Conservation (phyloP, 73 alveolate genomes). For the Paramecium sonneborni region DNA sequence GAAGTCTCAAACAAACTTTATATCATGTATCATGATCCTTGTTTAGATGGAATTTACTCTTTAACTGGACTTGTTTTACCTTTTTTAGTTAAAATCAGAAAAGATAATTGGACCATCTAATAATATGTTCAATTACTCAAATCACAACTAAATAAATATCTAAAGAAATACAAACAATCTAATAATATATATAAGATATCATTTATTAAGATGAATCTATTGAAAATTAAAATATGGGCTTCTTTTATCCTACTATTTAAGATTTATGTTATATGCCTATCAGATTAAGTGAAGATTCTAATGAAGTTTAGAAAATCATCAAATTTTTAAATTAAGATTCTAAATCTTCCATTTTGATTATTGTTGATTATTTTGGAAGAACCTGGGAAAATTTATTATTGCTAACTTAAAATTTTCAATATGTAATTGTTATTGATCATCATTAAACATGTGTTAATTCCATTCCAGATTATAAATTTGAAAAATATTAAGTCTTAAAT, state of each 20-base stretch:
- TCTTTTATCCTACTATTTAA: background rate
- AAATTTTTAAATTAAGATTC: background rate
- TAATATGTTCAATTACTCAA: background rate
- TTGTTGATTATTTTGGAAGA: slow-evolving; percentile 18
- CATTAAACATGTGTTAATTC: slow-evolving; percentile 2
- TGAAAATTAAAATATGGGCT: background rate
- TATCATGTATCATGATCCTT: slow-evolving; percentile 39
- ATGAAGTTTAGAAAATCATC: background rate
- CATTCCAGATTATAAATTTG: background rate
- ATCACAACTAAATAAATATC: background rate
- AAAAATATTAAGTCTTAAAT: background rate
- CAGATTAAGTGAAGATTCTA: background rate
- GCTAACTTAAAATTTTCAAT: background rate
- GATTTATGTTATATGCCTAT: background rate
- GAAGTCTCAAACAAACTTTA: background rate
- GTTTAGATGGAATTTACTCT: slow-evolving; percentile 39
- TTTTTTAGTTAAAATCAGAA: background rate
- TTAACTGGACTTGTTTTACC: background rate
- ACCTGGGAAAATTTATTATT: background rate
- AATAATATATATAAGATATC: background rate
- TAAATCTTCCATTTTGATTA: background rate
- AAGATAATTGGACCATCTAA: background rate
- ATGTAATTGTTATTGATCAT: slow-evolving; percentile 19
- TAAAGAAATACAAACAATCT: background rate
- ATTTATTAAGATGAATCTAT: background rate